Base-by-base conservation (phyloP, 1,139 yeast species). In the Pichia sp. region DNA sequence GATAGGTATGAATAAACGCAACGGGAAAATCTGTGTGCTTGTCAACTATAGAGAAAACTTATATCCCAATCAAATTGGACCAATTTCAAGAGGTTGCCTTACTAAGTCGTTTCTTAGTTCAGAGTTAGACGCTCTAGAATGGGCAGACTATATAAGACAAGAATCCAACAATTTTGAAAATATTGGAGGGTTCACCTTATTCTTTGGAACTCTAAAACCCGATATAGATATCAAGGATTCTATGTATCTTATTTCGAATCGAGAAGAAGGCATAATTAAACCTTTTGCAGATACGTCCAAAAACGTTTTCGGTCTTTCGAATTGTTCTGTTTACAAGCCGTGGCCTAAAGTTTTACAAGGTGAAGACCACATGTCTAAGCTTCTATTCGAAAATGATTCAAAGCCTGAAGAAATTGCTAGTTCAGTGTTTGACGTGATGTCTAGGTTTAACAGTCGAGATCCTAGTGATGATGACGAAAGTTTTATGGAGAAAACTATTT, bases 121-220 rank as follows among this genome's bases (percentile, higher is more conserved):
- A n/a, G 52, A 56, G 1, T 51, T 59, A 20, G 61, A 55, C 1
- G 55, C 74, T 7, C 67, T 66, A 2, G 69, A 67, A 41, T 72
- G 85, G 91, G 69, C 60, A 40, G 48, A 56, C 0, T 61, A 62
- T 18, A 48, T 74, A 9, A 57, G 59, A 11, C 32, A 51, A 2
- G 48, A 58, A 9, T 59, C 67, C 15, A 53, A 66, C 3, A 51
- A 60, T 14, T 59, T 84, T 23, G 53, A 59, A 8, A 61, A 68
- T 28, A 74, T 88, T 17, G 96, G 95, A 0, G 95, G 95, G n/a
- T 89, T 89, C 59, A 78, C 84, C 7, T 64, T 91, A 47, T 60
- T 91, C 33, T 83, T 79, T 58, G 97, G 96, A 0, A 68, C 79
- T 2, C 10, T 41, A 5, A 54, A 56, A 3, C 22, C 30, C 5